A percentile compares a stretch with the other conserved stretches of the same genome.
Evolutionary conservation across 2,329 filamentous ascomycete species (phyloP).

Genomic region (Arthrobotrys megalospora): DNA sequence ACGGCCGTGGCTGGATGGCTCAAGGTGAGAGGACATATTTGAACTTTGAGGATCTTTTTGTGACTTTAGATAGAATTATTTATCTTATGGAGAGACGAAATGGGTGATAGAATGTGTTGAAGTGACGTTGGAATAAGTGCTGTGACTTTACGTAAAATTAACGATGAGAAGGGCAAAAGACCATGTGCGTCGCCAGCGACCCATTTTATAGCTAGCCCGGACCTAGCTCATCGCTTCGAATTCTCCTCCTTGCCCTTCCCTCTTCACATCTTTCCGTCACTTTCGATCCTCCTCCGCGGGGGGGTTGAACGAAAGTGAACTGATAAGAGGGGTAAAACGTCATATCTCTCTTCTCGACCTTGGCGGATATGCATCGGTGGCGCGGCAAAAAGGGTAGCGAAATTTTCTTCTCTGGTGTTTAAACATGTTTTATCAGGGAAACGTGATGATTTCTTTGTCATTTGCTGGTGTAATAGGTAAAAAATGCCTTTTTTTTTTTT

Average conservation of each 20-base stretch:
- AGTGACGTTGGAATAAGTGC: slow-evolving; percentile 34
- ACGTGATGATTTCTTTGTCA: slow-evolving; percentile 48
- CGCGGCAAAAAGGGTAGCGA: slow-evolving; percentile 27
- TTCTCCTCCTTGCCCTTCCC: background rate
- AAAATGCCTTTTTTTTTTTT: background rate
- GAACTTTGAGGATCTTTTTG: background rate
- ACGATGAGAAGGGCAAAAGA: slow-evolving; percentile 7
- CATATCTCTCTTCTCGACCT: slow-evolving; percentile 41
- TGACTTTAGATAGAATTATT: no score
- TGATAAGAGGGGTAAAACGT: slow-evolving; percentile 51
- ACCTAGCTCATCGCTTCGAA: background rate
- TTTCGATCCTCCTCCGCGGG: background rate
- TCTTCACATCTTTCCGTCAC: background rate
- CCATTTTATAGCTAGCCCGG: slow-evolving; percentile 46
- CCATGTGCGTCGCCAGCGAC: slow-evolving; percentile 20
- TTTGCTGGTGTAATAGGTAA: slow-evolving; percentile 51
- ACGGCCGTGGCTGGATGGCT: slow-evolving; percentile 55
- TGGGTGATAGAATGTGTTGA: slow-evolving; percentile 34
- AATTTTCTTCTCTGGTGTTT: slow-evolving; percentile 1
- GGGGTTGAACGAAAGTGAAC: slow-evolving; percentile 8
- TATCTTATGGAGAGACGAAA: no score
- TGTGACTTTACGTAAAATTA: slow-evolving; percentile 47
- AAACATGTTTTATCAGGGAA: slow-evolving; percentile 4
- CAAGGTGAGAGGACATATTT: slow-evolving; percentile 20
- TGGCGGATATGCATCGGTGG: slow-evolving; percentile 49